Evolutionary conservation across 2,329 filamentous ascomycete genomes (phyloP), one percentile per base, ranked within the genome.

Genomic region (Sarocladium strictum): DNA sequence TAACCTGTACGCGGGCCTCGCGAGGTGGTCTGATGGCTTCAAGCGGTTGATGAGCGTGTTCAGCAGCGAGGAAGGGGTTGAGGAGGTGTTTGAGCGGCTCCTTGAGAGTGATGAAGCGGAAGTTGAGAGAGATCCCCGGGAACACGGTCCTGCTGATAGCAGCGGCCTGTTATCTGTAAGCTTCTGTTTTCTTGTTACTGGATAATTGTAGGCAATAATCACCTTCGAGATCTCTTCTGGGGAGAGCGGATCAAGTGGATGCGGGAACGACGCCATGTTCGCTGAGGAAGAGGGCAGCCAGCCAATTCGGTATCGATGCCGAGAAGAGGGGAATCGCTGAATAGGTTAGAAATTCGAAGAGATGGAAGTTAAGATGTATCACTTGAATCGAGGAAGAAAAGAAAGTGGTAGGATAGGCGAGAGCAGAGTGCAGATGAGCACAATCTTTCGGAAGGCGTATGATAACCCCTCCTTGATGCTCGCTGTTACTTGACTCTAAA

Each of bases 11-110:
- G 11, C 66, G 66, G 2, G 75, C 75, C 15, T 43, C 29, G 1
- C 56, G 37, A n/a, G 56, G 54, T 17, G 17, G 55, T 33, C 15
- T 17, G 6, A 37, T 15, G 61, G 58, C 0, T 76, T 43, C n/a
- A 69, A 2, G 61, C 53, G 56, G 33, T 1, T 64, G 52, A 0
- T 59, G 60, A 1, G 55, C 58, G 45, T 72, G 69, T 50, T 79
- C 73, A 2, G 57, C 60, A 4, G 76, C 72, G 0, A 82, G 66
- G 54, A 71, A 81, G 0, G 54, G 55, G 4, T 76, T 58, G 68
- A 81, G 70, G 15, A 70, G 64, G n/a, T 65, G 62, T 63, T 82
- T 83, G 1, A 67, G 64, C 0, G 78, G 78, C 57, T 82, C 78
- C 14, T 64, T 63, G 10, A 82, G 69, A 0, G 75, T 77, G 57